A percentile compares a stretch with the other conserved stretches of the same genome.
Evolutionary conservation across 306 rosid genomes (phyloP).

Genomic region (Comarum palustre): DNA sequence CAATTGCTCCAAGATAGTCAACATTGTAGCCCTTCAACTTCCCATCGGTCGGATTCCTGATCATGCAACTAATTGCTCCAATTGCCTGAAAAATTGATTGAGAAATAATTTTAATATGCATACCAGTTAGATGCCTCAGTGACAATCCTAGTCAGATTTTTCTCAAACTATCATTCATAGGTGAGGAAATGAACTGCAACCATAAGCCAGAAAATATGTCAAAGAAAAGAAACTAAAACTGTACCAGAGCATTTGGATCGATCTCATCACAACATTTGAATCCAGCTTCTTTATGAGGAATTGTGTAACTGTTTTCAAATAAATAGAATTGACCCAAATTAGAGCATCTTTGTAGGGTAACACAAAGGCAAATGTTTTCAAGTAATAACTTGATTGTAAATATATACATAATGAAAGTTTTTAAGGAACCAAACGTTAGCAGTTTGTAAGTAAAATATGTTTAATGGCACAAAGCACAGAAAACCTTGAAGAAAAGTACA

Average conservation of each 20-base stretch:
- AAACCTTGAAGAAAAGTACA: not conserved
- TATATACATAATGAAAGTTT: not conserved
- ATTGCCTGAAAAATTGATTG: constrained; percentile 37
- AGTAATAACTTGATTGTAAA: not conserved
- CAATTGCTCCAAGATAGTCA: constrained; percentile 65
- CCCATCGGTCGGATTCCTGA: constrained; percentile 51
- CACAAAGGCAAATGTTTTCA: too few relatives aligned
- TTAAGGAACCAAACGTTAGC: not conserved
- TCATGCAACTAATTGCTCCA: constrained; percentile 74
- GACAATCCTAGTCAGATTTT: not conserved
- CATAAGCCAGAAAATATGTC: not conserved
- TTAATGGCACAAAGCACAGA: not conserved
- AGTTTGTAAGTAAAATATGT: not conserved
- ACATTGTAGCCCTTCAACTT: constrained; percentile 54
- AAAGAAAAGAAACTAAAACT: not conserved
- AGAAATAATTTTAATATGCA: not conserved
- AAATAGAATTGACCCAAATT: not conserved
- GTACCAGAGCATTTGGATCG: constrained; percentile 58
- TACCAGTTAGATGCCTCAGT: not conserved
- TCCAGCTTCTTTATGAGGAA: constrained; percentile 63
- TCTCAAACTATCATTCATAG: not conserved
- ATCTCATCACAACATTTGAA: constrained; percentile 55
- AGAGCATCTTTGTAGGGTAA: not conserved
- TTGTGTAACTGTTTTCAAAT: constrained; percentile 43
- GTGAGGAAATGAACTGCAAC: not conserved